These are phyloP conservation scores for Castanospermum australe DNA, from an alignment of 306 rosid species.

Conservation along the genomic window DNA sequence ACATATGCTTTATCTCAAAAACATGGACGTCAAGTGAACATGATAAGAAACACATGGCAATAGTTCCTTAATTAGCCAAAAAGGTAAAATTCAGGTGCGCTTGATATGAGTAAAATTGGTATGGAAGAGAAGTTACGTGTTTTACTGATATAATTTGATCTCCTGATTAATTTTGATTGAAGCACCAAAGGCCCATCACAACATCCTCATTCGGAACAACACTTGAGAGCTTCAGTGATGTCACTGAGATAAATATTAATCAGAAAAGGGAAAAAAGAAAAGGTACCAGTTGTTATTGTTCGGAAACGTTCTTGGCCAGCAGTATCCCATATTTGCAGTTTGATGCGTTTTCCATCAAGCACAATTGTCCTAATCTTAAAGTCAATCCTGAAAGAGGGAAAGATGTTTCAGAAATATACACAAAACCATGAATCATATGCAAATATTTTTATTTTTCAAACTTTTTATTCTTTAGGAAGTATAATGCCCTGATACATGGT, in stretches of 20 bases:
- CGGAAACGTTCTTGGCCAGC: constrained; percentile 43
- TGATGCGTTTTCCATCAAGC: constrained; percentile 36
- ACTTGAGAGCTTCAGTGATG: neutral
- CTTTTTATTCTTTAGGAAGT: neutral
- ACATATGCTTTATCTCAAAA: neutral
- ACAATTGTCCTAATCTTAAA: constrained; percentile 35
- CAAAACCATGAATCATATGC: neutral
- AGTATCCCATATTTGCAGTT: constrained; percentile 43
- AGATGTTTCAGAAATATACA: neutral
- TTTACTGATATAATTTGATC: neutral
- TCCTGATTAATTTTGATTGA: neutral
- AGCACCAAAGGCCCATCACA: neutral
- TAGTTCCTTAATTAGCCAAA: neutral
- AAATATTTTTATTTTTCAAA: neutral
- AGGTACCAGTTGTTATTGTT: constrained; percentile 37
- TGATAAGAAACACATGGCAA: neutral
- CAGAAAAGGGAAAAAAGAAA: neutral
- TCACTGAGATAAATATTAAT: neutral
- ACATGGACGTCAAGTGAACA: neutral
- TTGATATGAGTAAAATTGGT: neutral
- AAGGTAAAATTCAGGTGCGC: neutral
- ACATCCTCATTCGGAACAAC: neutral
- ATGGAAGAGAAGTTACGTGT: neutral
- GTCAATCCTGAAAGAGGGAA: constrained; percentile 30
- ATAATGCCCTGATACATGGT: neutral